A percentile compares a stretch with the other conserved stretches of the same genome.
phyloP scores from a whole-genome alignment of 129 eudicot species.

The Lactuca sativa region DNA sequence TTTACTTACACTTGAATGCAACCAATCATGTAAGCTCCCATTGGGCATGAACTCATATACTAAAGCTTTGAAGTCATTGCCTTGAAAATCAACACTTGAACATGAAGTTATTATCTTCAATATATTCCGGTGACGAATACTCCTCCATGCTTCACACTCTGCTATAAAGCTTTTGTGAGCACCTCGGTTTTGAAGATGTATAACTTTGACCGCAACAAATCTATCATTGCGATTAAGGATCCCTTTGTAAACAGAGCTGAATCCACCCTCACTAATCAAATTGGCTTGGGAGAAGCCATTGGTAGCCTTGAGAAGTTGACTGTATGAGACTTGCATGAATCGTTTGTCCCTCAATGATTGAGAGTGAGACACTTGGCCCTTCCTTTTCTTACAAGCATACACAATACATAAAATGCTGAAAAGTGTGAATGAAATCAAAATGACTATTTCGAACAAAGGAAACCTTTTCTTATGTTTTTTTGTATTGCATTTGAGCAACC shows the following conservation, averaged over 20 bases:
- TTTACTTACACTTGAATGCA: background rate
- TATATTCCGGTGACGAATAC: constrained; percentile 42
- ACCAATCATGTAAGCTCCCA: constrained; percentile 38
- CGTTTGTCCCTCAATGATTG: background rate
- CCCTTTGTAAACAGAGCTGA: constrained; percentile 43
- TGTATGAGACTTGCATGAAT: constrained; percentile 15
- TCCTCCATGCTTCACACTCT: constrained; percentile 35
- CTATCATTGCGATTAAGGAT: constrained; percentile 10
- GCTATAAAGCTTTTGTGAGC: constrained; percentile 25
- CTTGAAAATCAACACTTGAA: constrained; percentile 34
- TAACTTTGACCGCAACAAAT: constrained; percentile 37
- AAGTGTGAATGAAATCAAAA: constrained; percentile 1
- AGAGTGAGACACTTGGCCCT: background rate
- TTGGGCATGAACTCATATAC: constrained; percentile 41
- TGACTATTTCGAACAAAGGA: background rate
- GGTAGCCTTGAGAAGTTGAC: constrained; percentile 37
- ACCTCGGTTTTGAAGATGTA: constrained; percentile 24
- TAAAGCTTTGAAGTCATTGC: constrained; percentile 35
- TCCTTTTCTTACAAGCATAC: background rate
- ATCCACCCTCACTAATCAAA: constrained; percentile 34
- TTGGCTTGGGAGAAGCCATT: constrained; percentile 33
- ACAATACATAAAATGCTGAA: background rate
- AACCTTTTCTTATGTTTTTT: background rate
- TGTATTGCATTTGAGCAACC: constrained; percentile 26
- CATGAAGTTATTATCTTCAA: constrained; percentile 40